A percentile compares a stretch with the other conserved stretches of the same genome.
Evolutionary conservation across 2,329 filamentous ascomycete genomes (phyloP).

Genomic region (Exserohilum turcica): DNA sequence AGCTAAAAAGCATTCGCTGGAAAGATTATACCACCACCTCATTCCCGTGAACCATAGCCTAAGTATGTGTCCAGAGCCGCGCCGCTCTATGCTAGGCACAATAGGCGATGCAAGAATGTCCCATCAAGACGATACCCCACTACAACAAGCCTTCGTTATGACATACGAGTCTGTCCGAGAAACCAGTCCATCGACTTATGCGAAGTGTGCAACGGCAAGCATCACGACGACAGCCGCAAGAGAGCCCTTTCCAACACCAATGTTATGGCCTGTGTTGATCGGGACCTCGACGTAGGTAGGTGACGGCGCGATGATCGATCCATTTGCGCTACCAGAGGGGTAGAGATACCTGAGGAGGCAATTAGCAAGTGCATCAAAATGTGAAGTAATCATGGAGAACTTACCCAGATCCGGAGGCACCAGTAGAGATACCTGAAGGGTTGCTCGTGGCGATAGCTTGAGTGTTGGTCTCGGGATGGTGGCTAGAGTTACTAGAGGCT

Average conservation of each 20-base stretch:
- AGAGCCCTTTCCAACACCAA: constrained; percentile 31
- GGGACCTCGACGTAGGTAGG: constrained; percentile 33
- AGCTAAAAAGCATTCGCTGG: constrained; percentile 30
- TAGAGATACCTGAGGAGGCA: constrained; percentile 18
- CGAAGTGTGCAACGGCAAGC: constrained; percentile 34
- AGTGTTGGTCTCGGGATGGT: constrained; percentile 22
- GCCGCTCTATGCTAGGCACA: constrained; percentile 21
- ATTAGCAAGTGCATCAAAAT: constrained; percentile 10
- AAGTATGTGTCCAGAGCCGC: constrained; percentile 26
- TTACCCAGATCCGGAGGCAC: constrained; percentile 37
- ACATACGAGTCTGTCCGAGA: constrained; percentile 8
- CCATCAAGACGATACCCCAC: constrained; percentile 18
- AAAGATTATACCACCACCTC: constrained; percentile 25
- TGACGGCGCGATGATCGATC: constrained; percentile 28
- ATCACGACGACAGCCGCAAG: constrained; percentile 35
- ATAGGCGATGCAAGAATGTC: constrained; percentile 27
- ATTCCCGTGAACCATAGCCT: constrained; percentile 17
- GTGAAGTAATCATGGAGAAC: not conserved
- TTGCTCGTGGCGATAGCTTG: constrained; percentile 25
- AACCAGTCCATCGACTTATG: constrained; percentile 17
- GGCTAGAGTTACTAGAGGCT: constrained; percentile 9
- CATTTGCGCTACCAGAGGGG: constrained; percentile 28
- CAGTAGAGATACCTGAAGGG: constrained; percentile 22
- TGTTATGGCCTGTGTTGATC: constrained; percentile 30
- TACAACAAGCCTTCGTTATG: constrained; percentile 15